A percentile compares a stretch with the other conserved stretches of the same genome.
These are phyloP conservation scores for Cryomyces minteri DNA, from an alignment of 495 filamentous ascomycete species.

Conservation along the genomic window DNA sequence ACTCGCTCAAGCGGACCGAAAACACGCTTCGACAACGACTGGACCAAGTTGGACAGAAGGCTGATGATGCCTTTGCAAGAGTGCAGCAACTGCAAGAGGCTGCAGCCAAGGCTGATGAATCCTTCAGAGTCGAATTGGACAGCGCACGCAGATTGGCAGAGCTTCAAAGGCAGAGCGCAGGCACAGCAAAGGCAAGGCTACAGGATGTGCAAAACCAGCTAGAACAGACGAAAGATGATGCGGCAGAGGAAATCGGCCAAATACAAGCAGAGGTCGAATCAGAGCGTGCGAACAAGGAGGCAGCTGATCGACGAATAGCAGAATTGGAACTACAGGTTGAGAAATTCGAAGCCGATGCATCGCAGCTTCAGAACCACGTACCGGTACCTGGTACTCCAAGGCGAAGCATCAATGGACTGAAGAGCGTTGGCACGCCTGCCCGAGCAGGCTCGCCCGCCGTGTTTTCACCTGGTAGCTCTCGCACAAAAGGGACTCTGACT, in stretches of 20 bases:
- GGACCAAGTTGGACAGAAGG: constrained; percentile 69
- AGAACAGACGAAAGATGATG: constrained; percentile 63
- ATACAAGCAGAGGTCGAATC: constrained; percentile 67
- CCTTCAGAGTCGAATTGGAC: constrained; percentile 67
- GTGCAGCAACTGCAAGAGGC: constrained; percentile 77
- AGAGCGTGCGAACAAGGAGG: constrained; percentile 51
- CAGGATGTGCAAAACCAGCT: constrained; percentile 63
- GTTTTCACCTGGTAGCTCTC: constrained; percentile 35
- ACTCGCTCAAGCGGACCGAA: constrained; percentile 60
- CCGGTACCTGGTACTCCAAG: constrained; percentile 40
- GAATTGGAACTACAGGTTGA: constrained; percentile 62
- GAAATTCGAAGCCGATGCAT: constrained; percentile 36
- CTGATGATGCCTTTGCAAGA: constrained; percentile 59
- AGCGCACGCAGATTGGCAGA: constrained; percentile 62
- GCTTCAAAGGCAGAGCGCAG: constrained; percentile 64
- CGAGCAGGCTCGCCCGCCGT: constrained; percentile 31
- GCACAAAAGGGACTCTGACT: constrained; percentile 37
- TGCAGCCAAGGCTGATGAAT: constrained; percentile 56
- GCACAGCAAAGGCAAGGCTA: constrained; percentile 60
- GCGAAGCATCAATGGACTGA: constrained; percentile 29
- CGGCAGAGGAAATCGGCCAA: constrained; percentile 63
- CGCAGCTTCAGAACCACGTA: constrained; percentile 8
- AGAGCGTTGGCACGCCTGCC: constrained; percentile 31
- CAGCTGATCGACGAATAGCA: constrained; percentile 46
- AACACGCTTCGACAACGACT: constrained; percentile 60